Conservation (phyloP, 2,329 filamentous ascomycete species). For the Epichloe scottii region DNA sequence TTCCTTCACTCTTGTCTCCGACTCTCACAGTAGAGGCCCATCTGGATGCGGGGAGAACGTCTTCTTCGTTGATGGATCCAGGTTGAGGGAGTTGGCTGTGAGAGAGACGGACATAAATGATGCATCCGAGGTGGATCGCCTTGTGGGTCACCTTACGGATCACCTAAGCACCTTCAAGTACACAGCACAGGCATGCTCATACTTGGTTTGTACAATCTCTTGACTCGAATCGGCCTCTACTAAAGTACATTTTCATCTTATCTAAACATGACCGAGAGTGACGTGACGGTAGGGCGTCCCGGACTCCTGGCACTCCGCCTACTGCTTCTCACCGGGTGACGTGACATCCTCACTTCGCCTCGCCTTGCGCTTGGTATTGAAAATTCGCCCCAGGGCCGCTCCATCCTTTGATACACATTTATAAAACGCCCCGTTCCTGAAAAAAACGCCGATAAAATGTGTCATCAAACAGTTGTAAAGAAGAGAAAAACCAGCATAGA, state of each 20-base stretch:
- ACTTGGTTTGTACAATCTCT: conserved; percentile 2
- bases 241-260: conserved; percentile 27
- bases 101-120: too few species aligned
- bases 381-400: conserved; percentile 10
- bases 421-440: conserved; percentile 8
- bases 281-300: background rate
- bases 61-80: background rate
- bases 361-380: conserved; percentile 15
- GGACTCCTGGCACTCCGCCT: background rate
- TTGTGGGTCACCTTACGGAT: background rate
- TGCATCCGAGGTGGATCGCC: background rate
- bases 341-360: background rate
- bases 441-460: conserved; percentile 15
- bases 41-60: background rate
- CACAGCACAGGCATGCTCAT: background rate
- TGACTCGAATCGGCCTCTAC: conserved; percentile 23
- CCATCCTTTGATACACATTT: conserved; percentile 12
- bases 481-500: background rate
- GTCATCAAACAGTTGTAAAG: conserved; percentile 9
- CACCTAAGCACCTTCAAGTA: too few species aligned
- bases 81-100: too few species aligned
- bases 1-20: background rate
- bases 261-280: conserved; percentile 18
- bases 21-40: background rate
- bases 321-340: conserved; percentile 1